Percentiles rank a stretch among this genome's conserved stretches.
Evolutionary conservation across 2,329 filamentous ascomycete genomes (phyloP).

Genomic region (Blastomyces parvus): DNA sequence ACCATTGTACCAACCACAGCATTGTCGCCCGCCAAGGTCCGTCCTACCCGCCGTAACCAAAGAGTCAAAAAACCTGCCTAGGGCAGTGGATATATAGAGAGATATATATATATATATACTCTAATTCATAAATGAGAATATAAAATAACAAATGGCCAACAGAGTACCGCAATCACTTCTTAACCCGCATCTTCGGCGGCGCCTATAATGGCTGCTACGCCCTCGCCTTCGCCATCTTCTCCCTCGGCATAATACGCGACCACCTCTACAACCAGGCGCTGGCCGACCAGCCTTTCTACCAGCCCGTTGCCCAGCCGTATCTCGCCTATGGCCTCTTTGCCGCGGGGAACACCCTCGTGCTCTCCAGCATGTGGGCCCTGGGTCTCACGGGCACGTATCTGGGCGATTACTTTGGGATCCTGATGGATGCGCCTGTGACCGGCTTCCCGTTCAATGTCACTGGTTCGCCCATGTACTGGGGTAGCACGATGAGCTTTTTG

Average conservation of each 20-base stretch:
- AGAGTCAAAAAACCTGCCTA: background rate
- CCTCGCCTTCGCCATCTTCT: constrained; percentile 83
- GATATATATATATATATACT: background rate
- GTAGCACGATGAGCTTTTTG: constrained; percentile 83
- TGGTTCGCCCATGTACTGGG: constrained; percentile 91
- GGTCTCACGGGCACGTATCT: constrained; percentile 94
- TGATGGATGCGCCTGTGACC: constrained; percentile 91
- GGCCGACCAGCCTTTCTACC: constrained; percentile 63
- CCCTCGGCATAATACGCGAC: constrained; percentile 80
- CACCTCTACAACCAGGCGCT: constrained; percentile 78
- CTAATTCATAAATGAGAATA: background rate
- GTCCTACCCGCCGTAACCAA: background rate
- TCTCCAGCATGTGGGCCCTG: constrained; percentile 82
- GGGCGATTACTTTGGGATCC: constrained; percentile 96
- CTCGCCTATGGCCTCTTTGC: constrained; percentile 63
- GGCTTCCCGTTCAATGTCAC: constrained; percentile 93
- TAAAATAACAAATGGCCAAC: constrained; percentile 15
- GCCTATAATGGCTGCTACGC: constrained; percentile 76
- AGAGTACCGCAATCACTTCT: constrained; percentile 87
- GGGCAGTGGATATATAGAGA: background rate
- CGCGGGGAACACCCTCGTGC: constrained; percentile 70
- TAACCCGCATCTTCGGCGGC: constrained; percentile 80
- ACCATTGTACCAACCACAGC: constrained; percentile 38
- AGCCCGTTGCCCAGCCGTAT: constrained; percentile 56
- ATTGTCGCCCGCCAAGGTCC: constrained; percentile 73